Evolutionary conservation across 768 basidiomycete genomes (phyloP), one percentile per base, ranked within the genome.

Genomic region (Suillus subaureus): DNA sequence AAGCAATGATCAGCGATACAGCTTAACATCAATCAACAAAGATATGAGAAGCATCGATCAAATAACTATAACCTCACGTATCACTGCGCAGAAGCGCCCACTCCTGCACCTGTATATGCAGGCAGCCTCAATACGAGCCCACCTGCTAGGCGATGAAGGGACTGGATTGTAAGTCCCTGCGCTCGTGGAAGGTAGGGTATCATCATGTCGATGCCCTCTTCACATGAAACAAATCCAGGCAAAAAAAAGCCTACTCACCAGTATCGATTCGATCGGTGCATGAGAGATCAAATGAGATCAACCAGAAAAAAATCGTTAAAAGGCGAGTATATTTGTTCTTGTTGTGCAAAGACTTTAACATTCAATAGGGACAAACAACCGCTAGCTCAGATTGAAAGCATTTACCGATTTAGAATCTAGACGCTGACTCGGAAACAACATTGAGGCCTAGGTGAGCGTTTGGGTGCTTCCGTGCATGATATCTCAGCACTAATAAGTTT

Each of bases 51-150:
- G 33, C 0, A 40, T 64, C 60, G 74, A 65, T 76, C 75, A 76
- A 76, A 76, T 76, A 76, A 76, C 76, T 76, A 76, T 76, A 76
- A 76, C 75, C 75, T 69, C 73, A 71, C 69, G 39, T 67, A 49
- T 78, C 75, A 76, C 73, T 62, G 73, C 70, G 67, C 69, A 69
- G 76, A 78, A 76, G 72, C 75, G 76, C 64, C 75, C 67, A 70
- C 75, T n/a, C 73, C 76, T 69, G 64, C 75, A 61, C 70, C 76
- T 72, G 67, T 77, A 77, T 73, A 62, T 77, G 71, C 75, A 78
- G 67, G 69, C 71, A 76, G 23, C 68, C 75, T 72, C 75, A 77
- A 69, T 64, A 77, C 76, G 75, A 78, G 75, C 6, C 63, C 69
- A 61, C 68, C 73, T 72, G 75, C 75, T 78, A 72, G 69, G 75